phyloP scores from a whole-genome alignment of 164 flowering plant genomes.

The Vitis rotundifolia region DNA sequence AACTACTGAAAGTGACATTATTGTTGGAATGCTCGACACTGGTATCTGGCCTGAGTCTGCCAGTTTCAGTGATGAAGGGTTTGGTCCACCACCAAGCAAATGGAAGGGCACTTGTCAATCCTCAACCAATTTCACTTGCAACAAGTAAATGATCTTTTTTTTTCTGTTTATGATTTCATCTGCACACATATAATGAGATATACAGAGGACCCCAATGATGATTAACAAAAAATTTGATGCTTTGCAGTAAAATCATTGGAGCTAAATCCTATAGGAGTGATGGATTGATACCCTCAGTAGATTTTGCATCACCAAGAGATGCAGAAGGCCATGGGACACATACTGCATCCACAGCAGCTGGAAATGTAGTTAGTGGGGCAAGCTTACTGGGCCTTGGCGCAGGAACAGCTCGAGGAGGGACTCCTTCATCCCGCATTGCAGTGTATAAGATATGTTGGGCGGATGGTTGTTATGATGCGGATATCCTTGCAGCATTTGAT shows the following conservation, averaged over 20 bases:
- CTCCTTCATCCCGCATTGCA: constrained; percentile 24
- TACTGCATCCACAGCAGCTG: constrained; percentile 25
- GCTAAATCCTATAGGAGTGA: constrained; percentile 5
- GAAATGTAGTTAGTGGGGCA: constrained; percentile 9
- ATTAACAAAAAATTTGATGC: background rate
- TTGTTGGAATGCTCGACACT: constrained; percentile 9
- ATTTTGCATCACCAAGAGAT: constrained; percentile 13
- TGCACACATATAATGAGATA: too few relatives aligned
- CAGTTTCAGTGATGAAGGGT: constrained; percentile 14
- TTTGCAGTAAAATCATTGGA: constrained; percentile 14
- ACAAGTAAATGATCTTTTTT: constrained; percentile 12
- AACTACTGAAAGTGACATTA: constrained; percentile 11
- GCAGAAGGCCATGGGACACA: constrained; percentile 31
- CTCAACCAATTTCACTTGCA: constrained; percentile 14
- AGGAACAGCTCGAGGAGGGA: constrained; percentile 30
- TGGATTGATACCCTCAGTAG: background rate
- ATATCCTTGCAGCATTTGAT: constrained; percentile 25
- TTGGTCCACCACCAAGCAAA: constrained; percentile 18
- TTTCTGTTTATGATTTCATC: too few relatives aligned
- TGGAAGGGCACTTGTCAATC: constrained; percentile 20
- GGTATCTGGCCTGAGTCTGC: constrained; percentile 1
- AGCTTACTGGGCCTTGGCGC: constrained; percentile 18
- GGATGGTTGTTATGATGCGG: constrained; percentile 15
- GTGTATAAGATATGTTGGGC: constrained; percentile 23
- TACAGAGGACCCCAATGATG: too few relatives aligned